These are phyloP conservation scores for Aspergillus vadensis DNA, from an alignment of 2,329 filamentous ascomycete genomes.

Conservation along the genomic window DNA sequence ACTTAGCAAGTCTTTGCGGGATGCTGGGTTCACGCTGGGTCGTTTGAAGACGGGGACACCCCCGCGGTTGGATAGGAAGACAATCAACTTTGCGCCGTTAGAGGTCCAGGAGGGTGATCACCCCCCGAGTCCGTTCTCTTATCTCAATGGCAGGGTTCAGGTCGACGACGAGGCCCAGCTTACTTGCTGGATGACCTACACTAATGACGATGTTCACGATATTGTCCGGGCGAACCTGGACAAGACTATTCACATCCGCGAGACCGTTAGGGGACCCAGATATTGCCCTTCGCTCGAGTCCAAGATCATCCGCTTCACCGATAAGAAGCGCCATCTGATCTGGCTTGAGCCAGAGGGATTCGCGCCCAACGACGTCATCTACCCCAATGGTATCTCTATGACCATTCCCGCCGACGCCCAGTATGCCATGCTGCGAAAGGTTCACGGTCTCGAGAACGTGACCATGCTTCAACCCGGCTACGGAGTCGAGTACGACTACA, in stretches of 20 bases:
- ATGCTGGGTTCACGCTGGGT: slow-evolving; percentile 86
- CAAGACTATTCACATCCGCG: slow-evolving; percentile 93
- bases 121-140: slow-evolving; percentile 87
- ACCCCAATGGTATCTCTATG: slow-evolving; percentile 97
- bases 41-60: slow-evolving; percentile 95
- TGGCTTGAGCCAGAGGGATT: slow-evolving; percentile 98
- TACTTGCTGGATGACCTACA: slow-evolving; percentile 83
- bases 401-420: slow-evolving; percentile 89
- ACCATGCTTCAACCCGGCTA: slow-evolving; percentile 94
- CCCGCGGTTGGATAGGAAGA: slow-evolving; percentile 76
- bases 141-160: slow-evolving; percentile 75
- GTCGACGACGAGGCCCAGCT: slow-evolving; percentile 73
- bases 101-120: slow-evolving; percentile 79
- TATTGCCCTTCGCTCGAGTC: slow-evolving; percentile 96
- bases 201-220: slow-evolving; percentile 78
- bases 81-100: slow-evolving; percentile 75
- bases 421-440: slow-evolving; percentile 78
- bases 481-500: slow-evolving; percentile 97
- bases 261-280: slow-evolving; percentile 88
- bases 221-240: slow-evolving; percentile 88
- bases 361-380: slow-evolving; percentile 77
- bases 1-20: slow-evolving; percentile 82
- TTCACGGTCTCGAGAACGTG: slow-evolving; percentile 84
- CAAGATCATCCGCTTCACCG: slow-evolving; percentile 83
- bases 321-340: slow-evolving; percentile 81